Evolutionary conservation across 2,329 filamentous ascomycete species (phyloP), one percentile per base, ranked within the genome.

Genomic region (Epichloe scottii): DNA sequence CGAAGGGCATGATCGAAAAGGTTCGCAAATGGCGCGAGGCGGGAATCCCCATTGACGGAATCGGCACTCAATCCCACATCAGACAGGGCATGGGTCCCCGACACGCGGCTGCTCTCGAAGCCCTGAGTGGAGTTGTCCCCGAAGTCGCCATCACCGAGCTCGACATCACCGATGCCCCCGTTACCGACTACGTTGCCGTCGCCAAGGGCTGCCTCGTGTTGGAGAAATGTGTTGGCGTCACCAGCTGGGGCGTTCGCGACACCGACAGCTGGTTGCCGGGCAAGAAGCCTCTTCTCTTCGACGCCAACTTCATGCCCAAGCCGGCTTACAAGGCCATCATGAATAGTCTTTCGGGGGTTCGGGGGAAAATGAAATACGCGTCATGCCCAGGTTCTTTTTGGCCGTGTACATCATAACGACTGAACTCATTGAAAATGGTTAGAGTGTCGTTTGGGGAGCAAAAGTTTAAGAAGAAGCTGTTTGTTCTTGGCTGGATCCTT

Each of bases 131-230:
- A 11, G 68, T 73, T 14, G 63, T 71, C 17, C 65, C 64, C 44
- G 80, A 85, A 60, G 74, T 83, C 34, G 81, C 82, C 5, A 72
- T 85, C 46, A 85, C 82, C 2, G 82, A 85, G 67, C 71, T 85
- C 21, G 84, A 88, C 60, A 85, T 88, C 59, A 73, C 75, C 48
- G 68, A 70, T 19, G 79, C 78, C 7, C 68, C 73, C 17, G 57
- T 73, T 4, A 64, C 65, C 19, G 82, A 85, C 62, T 86, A 83
- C 59, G 64, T 73, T n/a, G 72, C 74, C 41, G 72, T 79, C 21
- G 71, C 73, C 54, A 72, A 77, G 46, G 81, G 76, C 6, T 87
- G 83, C 58, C 62, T 83, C 34, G 66, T 72, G 19, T 68, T 80
- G 46, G 53, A 69, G 6, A 78, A 80, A 62, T 86, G 82, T 60